These are phyloP conservation scores for Fomitopsis pinicola DNA, from an alignment of 1,284 basidiomycete genomes.

Conservation along the genomic window DNA sequence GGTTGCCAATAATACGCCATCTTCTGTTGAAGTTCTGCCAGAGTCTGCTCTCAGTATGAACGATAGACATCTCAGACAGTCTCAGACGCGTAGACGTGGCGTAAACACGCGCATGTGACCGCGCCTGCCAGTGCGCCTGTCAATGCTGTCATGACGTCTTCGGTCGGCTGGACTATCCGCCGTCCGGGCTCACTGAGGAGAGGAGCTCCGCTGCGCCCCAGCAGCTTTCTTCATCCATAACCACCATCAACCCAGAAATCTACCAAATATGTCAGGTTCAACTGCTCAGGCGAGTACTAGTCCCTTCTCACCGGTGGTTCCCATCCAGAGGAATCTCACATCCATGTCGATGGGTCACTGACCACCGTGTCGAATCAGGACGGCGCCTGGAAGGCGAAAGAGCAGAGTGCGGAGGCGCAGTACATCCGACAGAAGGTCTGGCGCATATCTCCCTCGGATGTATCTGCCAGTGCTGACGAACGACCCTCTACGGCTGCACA, in stretches of 20 bases:
- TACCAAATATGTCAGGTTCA: not conserved
- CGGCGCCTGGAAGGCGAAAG: conserved; percentile 26
- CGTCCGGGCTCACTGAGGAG: not conserved
- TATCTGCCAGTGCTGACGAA: not conserved
- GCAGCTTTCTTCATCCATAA: not conserved
- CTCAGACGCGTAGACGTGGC: no score
- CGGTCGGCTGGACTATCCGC: no score
- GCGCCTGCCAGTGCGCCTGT: not conserved
- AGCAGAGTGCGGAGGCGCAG: conserved; percentile 27
- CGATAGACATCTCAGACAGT: no score
- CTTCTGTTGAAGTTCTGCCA: no score
- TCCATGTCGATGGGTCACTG: not conserved
- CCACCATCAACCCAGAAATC: not conserved
- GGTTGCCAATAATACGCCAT: no score
- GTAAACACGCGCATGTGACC: not conserved
- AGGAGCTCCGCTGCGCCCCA: not conserved
- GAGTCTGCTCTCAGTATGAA: no score
- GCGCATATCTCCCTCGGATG: not conserved
- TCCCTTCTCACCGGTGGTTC: not conserved
- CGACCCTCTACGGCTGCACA: conserved; percentile 5
- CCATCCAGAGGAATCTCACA: no score
- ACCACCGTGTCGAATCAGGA: conserved; percentile 16
- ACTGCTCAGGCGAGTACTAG: not conserved
- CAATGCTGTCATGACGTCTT: not conserved
- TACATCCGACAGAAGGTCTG: conserved; percentile 30